These are phyloP conservation scores for Sanghuangporus weigelae DNA, from an alignment of 1,284 basidiomycete genomes.

Conservation along the genomic window DNA sequence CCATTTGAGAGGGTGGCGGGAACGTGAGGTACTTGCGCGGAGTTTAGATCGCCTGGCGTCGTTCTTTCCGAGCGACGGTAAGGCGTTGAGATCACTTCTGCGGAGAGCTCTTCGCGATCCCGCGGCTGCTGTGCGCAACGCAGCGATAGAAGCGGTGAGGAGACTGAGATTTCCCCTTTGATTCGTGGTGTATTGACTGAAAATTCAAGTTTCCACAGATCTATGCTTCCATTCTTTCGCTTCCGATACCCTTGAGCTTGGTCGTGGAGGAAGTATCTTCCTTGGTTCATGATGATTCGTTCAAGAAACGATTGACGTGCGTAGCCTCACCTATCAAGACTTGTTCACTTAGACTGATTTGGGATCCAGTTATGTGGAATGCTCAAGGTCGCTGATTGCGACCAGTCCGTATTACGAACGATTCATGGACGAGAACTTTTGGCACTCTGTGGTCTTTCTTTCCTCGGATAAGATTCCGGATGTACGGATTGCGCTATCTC, in stretches of 20 bases:
- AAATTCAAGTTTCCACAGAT: slow-evolving; percentile 35
- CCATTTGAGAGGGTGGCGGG: slow-evolving; percentile 73
- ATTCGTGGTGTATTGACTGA: slow-evolving; percentile 20
- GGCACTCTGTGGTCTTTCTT: slow-evolving; percentile 54
- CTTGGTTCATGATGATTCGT: slow-evolving; percentile 51
- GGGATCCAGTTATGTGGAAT: slow-evolving; percentile 30
- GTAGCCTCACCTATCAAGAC: slow-evolving; percentile 26
- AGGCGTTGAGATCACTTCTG: slow-evolving; percentile 43
- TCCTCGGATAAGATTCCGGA: slow-evolving; percentile 74
- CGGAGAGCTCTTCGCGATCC: slow-evolving; percentile 68
- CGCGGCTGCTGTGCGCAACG: slow-evolving; percentile 81
- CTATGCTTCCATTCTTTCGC: slow-evolving; percentile 42
- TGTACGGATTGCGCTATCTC: slow-evolving; percentile 82
- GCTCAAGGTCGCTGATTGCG: slow-evolving; percentile 32
- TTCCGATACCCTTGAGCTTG: slow-evolving; percentile 33
- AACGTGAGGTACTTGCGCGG: slow-evolving; percentile 67
- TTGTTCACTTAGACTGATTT: slow-evolving; percentile 10
- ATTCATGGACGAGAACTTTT: slow-evolving; percentile 52
- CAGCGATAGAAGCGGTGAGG: slow-evolving; percentile 64
- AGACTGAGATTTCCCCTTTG: slow-evolving; percentile 16
- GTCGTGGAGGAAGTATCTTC: slow-evolving; percentile 48
- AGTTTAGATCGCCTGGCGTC: slow-evolving; percentile 47
- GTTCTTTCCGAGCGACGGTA: slow-evolving; percentile 23
- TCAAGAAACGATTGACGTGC: slow-evolving; percentile 72
- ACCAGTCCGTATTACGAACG: slow-evolving; percentile 24